Base-by-base conservation (phyloP, 1,284 basidiomycete genomes). In the Ceratobasidium sp. region DNA sequence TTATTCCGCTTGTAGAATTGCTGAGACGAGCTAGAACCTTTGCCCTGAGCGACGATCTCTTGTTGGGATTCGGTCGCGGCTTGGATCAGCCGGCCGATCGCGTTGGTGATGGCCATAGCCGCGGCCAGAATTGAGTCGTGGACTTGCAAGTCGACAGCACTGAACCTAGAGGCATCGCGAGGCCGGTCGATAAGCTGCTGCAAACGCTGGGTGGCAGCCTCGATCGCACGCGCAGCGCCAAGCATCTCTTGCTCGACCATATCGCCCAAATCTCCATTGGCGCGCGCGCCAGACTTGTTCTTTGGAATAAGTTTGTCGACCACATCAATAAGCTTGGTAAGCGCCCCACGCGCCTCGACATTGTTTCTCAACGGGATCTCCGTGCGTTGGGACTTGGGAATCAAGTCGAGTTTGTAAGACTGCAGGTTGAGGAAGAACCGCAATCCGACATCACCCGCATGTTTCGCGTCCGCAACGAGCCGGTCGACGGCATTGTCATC, bases 1-100 rank as follows among this genome's bases (percentile, higher is more conserved):
- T 99, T 98, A 89, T 99, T 98, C 75, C 93, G 90, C 85, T 99
- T 99, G 88, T 98, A 99, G 87, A 99, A 99, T 79, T 98, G 97
- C 81, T 97, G 95, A 23, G 85, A 89, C 28, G 94, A 89, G 80
- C 90, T 94, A 12, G 94, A 92, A 4, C 97, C 97, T 80, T 90
- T 93, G 75, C 97, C 97, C 82, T 97, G 91, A 3, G 92, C 90
- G 58, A 99, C 97, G 75, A 99, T 99, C 83, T 99, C 97, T 80
- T 98, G 90, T 82, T 99, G 97, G 57, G 93, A 96, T 61, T 97
- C 97, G 1, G 97, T 98, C 3, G 97, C 96, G 4, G 97, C 96
- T 79, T 93, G 88, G 79, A 99, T 99, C 74, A 99, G 88, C 32
- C 96, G 90, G 3, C 89, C 93, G 78, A 99, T 99, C 45, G 97